These are phyloP conservation scores for Plasmodiophora brassicae DNA, from an alignment of 208 protist species.

Conservation along the genomic window DNA sequence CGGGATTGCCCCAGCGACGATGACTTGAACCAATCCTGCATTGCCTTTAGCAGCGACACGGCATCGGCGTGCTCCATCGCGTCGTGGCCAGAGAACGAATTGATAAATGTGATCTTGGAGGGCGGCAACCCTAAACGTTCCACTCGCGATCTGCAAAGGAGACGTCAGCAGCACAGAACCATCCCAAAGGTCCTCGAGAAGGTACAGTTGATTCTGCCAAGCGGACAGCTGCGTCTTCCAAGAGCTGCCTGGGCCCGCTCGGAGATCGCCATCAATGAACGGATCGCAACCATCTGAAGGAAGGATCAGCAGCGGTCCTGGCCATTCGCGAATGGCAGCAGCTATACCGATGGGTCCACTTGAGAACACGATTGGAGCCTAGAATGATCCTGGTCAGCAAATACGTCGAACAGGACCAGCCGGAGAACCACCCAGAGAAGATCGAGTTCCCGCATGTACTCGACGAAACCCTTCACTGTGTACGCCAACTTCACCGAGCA, in stretches of 20 bases:
- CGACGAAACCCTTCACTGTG: not conserved
- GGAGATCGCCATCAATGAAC: conserved; percentile 15
- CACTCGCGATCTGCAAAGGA: not conserved
- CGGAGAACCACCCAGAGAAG: not conserved
- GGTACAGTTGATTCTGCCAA: not conserved
- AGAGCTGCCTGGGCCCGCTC: not conserved
- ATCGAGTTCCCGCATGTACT: not conserved
- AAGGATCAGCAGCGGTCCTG: not conserved
- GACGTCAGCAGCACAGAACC: not conserved
- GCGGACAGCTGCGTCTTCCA: not conserved
- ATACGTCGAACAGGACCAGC: not conserved
- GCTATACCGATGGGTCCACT: conserved; percentile 7
- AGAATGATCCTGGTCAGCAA: not conserved
- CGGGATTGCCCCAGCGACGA: not conserved
- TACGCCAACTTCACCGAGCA: not conserved
- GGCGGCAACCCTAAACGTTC: not conserved
- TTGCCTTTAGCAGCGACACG: not conserved
- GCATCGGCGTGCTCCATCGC: not conserved
- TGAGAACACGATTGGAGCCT: conserved; percentile 10
- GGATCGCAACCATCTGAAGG: conserved; percentile 8
- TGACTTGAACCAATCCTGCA: not conserved
- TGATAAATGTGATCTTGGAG: not conserved
- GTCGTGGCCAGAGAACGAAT: not conserved
- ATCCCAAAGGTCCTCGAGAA: not conserved
- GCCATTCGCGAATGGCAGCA: not conserved